Conservation (phyloP, 805 yeast genomes). For the Ogataea neopini region DNA sequence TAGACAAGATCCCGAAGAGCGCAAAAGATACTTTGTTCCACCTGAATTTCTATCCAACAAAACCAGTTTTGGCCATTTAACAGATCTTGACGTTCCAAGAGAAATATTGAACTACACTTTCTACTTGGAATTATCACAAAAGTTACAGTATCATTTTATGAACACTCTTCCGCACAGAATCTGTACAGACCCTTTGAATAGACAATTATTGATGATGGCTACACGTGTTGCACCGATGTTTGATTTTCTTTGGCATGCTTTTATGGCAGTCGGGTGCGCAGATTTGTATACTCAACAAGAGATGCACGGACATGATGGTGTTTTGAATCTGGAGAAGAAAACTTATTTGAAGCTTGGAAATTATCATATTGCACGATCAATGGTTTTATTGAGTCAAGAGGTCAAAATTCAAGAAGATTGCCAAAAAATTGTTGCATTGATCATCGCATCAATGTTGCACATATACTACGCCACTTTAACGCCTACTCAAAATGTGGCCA, state of each 20-base stretch:
- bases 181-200: constrained; percentile 17
- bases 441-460: constrained; percentile 23
- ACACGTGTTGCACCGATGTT: constrained; percentile 15
- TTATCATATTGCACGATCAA: constrained; percentile 25
- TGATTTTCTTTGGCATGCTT: constrained; percentile 25
- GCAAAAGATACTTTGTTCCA: constrained; percentile 13
- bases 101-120: constrained; percentile 22
- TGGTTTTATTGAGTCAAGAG: constrained; percentile 21
- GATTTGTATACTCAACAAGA: constrained; percentile 27
- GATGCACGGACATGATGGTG: constrained; percentile 23
- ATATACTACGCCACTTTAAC: constrained; percentile 23
- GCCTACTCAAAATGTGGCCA: constrained; percentile 21
- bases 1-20: not conserved
- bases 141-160: constrained; percentile 18
- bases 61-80: constrained; percentile 19
- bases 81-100: constrained; percentile 12
- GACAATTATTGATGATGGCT: constrained; percentile 14
- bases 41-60: constrained; percentile 22
- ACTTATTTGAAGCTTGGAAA: constrained; percentile 25
- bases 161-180: constrained; percentile 23
- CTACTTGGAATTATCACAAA: constrained; percentile 18
- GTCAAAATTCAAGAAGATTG: constrained; percentile 19
- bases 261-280: constrained; percentile 20
- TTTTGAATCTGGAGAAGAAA: constrained; percentile 18
- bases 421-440: constrained; percentile 19